Base-by-base conservation (phyloP, 768 basidiomycete species). In the Sarcomyxa edulis region DNA sequence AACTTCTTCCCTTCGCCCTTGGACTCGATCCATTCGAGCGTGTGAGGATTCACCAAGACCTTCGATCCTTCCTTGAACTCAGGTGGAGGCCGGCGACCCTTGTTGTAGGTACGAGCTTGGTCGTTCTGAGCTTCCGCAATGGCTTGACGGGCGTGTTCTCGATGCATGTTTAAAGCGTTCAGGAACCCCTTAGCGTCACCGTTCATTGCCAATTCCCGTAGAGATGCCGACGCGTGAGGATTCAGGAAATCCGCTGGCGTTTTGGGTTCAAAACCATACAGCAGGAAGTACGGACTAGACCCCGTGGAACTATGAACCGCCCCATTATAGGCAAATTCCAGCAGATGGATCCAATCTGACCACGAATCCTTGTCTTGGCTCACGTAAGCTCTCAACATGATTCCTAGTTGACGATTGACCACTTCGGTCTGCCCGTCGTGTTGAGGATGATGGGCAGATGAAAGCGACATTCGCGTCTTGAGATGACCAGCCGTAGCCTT, bases 371-470 rank as follows among this genome's bases (percentile, higher is more conserved):
- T 45, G 12, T 56, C 42, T 10, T 31, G 35, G 1, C 37, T 46
- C 2, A 58, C 55, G 25, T 55, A 64, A 0, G 56, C 55, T 4
- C 51, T 38, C 1, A 64, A 27, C 48, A 56, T 57, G 20, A 50
- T 48, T 43, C 61, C 57, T 2, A 62, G 44, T 1, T 32, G 45
- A 1, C 52, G 51, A 33, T 61, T 62, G 0, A 58, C 26, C 6
- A 52, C 39, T 47, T 65, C 55, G 0, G 54, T 58, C 23, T 64
- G 60, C 1, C 65, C 60, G 40, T 70, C 59, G 57, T 44, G 0
- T n/a, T n/a, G n/a, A n/a, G n/a, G n/a, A n/a, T n/a, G n/a, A n/a
- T n/a, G n/a, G n/a, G n/a, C n/a, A n/a, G 60, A 60, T 1, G 65
- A 56, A 0, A 62, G 35, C 3, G 42, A 44, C 32, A 43, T 38